A percentile compares a stretch with the other conserved stretches of the same genome.
phyloP scores from a whole-genome alignment of 345 rosid genomes.

The Laguncularia racemosa region DNA sequence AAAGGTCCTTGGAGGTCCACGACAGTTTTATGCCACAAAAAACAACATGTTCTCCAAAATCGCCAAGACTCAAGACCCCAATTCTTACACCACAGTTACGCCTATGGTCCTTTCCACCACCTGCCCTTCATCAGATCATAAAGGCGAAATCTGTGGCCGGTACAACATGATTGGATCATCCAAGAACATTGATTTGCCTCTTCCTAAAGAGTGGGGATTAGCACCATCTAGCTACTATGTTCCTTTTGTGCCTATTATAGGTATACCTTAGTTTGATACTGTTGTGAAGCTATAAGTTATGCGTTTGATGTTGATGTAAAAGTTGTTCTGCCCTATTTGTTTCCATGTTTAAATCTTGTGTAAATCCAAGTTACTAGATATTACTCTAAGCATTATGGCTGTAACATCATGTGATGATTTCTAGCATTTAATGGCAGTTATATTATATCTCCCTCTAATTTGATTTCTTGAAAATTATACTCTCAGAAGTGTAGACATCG shows the following conservation, averaged over 20 bases:
- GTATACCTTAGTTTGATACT: slow-evolving; percentile 44
- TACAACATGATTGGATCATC: slow-evolving; percentile 29
- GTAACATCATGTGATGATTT: too few relatives aligned
- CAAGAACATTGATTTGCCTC: slow-evolving; percentile 67
- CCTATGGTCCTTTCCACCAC: slow-evolving; percentile 54
- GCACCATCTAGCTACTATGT: slow-evolving; percentile 79
- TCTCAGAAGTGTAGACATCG: too few relatives aligned
- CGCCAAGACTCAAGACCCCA: slow-evolving; percentile 18
- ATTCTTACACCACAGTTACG: slow-evolving; percentile 41
- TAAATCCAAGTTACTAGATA: too few relatives aligned
- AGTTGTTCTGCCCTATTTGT: too few relatives aligned
- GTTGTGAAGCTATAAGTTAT: too few relatives aligned
- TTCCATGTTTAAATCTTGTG: too few relatives aligned
- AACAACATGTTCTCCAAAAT: slow-evolving; percentile 39
- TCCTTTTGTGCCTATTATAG: slow-evolving; percentile 81
- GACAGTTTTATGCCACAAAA: slow-evolving; percentile 43
- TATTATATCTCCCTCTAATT: too few relatives aligned
- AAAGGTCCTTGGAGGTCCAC: slow-evolving; percentile 49
- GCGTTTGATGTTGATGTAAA: too few relatives aligned
- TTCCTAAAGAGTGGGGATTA: slow-evolving; percentile 82
- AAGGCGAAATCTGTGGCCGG: slow-evolving; percentile 12
- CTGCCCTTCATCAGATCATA: slow-evolving; percentile 28
- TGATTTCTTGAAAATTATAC: too few relatives aligned
- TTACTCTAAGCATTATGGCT: too few relatives aligned
- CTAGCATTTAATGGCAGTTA: too few relatives aligned